These are phyloP conservation scores for Candida chilensis DNA, from an alignment of 805 yeast genomes.

Conservation along the genomic window DNA sequence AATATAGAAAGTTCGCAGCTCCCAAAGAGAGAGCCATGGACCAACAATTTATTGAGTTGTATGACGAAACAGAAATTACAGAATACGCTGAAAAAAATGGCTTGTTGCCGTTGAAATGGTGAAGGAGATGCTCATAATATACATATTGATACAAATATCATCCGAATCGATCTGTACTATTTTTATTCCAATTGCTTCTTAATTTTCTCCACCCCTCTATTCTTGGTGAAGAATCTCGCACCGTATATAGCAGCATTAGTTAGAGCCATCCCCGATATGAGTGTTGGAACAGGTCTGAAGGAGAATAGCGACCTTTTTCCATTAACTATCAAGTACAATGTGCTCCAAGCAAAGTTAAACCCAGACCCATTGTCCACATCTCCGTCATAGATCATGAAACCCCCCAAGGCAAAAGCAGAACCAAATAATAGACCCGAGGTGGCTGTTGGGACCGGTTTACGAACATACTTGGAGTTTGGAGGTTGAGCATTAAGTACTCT, in stretches of 20 bases:
- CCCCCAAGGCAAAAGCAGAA: conserved; percentile 53
- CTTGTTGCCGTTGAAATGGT: conserved; percentile 71
- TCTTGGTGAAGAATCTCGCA: conserved; percentile 48
- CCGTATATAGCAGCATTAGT: conserved; percentile 65
- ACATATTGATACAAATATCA: not conserved
- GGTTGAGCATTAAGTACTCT: not conserved
- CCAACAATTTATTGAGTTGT: conserved; percentile 90
- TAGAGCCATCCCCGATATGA: conserved; percentile 48
- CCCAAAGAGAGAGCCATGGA: conserved; percentile 95
- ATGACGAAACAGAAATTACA: conserved; percentile 57
- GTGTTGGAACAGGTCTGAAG: too few species aligned
- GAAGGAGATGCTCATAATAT: too few species aligned
- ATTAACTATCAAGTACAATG: conserved; percentile 64
- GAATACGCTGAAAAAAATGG: conserved; percentile 38
- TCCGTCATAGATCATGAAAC: conserved; percentile 68
- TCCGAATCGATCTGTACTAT: not conserved
- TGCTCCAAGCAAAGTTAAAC: conserved; percentile 72
- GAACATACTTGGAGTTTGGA: not conserved
- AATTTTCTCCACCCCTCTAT: conserved; percentile 1
- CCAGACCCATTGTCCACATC: conserved; percentile 78
- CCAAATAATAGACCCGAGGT: conserved; percentile 48
- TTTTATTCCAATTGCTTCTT: not conserved
- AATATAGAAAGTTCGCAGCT: conserved; percentile 86
- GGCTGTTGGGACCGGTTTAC: conserved; percentile 18
- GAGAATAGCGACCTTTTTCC: conserved; percentile 58